phyloP scores from a whole-genome alignment of 257 asterid species.

The Ilex asprella region DNA sequence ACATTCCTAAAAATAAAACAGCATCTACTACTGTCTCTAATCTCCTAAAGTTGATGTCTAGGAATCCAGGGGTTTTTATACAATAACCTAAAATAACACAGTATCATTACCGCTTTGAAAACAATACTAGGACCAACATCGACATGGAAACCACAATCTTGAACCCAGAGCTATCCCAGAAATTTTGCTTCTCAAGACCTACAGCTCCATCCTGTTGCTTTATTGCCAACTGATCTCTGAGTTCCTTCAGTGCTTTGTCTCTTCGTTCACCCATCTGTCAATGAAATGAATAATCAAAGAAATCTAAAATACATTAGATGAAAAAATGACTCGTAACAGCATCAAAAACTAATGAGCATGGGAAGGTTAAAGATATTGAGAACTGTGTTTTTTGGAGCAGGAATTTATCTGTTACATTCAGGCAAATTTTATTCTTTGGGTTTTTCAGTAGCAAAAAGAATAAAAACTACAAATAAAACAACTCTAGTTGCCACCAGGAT shows the following conservation, averaged over 20 bases:
- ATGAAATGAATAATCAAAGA: background rate
- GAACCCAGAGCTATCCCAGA: conserved; percentile 84
- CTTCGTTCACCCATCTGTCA: conserved; percentile 83
- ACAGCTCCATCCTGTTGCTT: conserved; percentile 33
- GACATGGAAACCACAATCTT: conserved; percentile 82
- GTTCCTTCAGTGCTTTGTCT: conserved; percentile 74
- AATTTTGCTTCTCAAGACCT: conserved; percentile 39
- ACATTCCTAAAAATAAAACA: conserved; percentile 19
- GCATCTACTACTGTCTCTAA: conserved; percentile 8
- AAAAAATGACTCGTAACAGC: too few relatives aligned
- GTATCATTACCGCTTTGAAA: conserved; percentile 53
- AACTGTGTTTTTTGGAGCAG: too few relatives aligned
- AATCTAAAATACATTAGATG: background rate
- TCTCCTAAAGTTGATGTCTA: conserved; percentile 18
- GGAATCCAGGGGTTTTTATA: conserved; percentile 23
- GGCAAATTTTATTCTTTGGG: too few relatives aligned
- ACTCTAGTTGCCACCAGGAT: too few relatives aligned
- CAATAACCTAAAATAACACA: conserved; percentile 10
- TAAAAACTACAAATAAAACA: too few relatives aligned
- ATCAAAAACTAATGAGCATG: too few relatives aligned
- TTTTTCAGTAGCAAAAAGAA: too few relatives aligned
- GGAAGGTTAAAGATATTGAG: too few relatives aligned
- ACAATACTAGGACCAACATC: conserved; percentile 62
- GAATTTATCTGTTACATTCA: too few relatives aligned
- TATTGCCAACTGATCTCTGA: conserved; percentile 61